Evolutionary conservation across 257 asterid genomes (phyloP).

Genomic region (Jaltomata sinuosa): DNA sequence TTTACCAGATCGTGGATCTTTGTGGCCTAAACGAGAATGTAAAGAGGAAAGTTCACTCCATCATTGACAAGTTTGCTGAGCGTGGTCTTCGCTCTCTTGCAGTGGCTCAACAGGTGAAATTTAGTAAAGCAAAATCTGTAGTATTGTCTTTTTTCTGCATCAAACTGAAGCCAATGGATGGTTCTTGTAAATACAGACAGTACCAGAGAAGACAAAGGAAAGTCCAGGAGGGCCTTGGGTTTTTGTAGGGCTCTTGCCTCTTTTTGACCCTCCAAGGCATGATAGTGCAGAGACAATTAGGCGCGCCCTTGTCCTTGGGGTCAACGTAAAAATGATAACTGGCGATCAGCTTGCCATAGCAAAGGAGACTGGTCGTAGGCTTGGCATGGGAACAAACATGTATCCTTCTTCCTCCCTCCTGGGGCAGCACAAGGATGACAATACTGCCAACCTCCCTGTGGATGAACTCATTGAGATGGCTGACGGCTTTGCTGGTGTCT

Average conservation of each 20-base stretch:
- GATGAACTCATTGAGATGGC: constrained; percentile 46
- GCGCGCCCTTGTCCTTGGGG: constrained; percentile 46
- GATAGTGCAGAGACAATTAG: constrained; percentile 50
- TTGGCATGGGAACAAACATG: constrained; percentile 49
- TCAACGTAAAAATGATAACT: constrained; percentile 55
- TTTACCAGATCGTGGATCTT: constrained; percentile 29
- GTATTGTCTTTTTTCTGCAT: background rate
- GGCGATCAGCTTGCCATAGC: constrained; percentile 40
- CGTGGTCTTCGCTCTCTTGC: constrained; percentile 58
- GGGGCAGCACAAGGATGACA: constrained; percentile 32
- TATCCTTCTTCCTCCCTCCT: constrained; percentile 44
- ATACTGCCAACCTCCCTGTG: constrained; percentile 26
- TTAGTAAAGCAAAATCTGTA: background rate
- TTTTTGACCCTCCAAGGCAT: constrained; percentile 55
- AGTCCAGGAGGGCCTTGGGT: constrained; percentile 47
- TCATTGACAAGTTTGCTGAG: constrained; percentile 48
- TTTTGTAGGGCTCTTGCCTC: constrained; percentile 51
- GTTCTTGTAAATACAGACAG: constrained; percentile 20
- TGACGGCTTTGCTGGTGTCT: constrained; percentile 46
- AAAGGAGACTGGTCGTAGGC: constrained; percentile 43
- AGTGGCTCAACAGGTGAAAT: constrained; percentile 36
- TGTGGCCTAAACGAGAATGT: constrained; percentile 23
- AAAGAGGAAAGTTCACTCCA: constrained; percentile 27
- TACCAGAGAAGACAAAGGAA: constrained; percentile 43
- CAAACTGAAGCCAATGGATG: background rate